Base-by-base conservation (phyloP, 345 rosid genomes). In the Corchorus capsularis region DNA sequence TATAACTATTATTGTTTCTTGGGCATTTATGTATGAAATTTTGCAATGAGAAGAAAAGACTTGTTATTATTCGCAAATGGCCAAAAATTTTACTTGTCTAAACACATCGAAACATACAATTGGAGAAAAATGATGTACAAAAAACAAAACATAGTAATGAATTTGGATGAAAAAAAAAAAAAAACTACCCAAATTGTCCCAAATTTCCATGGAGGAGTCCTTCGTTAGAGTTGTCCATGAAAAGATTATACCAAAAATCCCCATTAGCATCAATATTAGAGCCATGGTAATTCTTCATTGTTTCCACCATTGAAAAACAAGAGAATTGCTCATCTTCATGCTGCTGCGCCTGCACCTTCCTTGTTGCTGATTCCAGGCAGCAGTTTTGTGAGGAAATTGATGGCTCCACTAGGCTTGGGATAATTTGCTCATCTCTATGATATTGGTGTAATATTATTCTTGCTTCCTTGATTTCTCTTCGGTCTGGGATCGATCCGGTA, bases 171-270 rank as follows among this genome's bases (percentile, higher is more conserved):
- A 27, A 27, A 27, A 27, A 27, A 27, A 27, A 27, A 5, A 35
- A 57, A 20, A 57, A 34, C 63, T 20, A 22, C 15, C 35, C 63
- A 22, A 22, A 57, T 35, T 57, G 35, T 9, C 22, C 27, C n/a
- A n/a, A 2, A 55, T 55, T 9, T 20, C 35, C 63, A 10, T 57
- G 6, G 11, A 35, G 3, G 4, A 49, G 55, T 34, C 1, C 34
- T 22, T 59, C 63, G 4, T 27, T 59, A 15, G 37, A 22, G 37
- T 11, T 59, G 4, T 59, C 50, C 70, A 59, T 60, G 34, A 82
- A 59, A 49, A 77, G 52, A 22, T 73, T 63, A 63, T 57, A 57
- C 83, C 82, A 82, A 22, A 63, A 82, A 3, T 59, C 68, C 71
- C 71, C 52, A 27, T 64, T n/a, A n/a, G 19, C 75, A 53, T 61